phyloP scores from a whole-genome alignment of 1,139 yeast species.

The Geotrichum australiense region DNA sequence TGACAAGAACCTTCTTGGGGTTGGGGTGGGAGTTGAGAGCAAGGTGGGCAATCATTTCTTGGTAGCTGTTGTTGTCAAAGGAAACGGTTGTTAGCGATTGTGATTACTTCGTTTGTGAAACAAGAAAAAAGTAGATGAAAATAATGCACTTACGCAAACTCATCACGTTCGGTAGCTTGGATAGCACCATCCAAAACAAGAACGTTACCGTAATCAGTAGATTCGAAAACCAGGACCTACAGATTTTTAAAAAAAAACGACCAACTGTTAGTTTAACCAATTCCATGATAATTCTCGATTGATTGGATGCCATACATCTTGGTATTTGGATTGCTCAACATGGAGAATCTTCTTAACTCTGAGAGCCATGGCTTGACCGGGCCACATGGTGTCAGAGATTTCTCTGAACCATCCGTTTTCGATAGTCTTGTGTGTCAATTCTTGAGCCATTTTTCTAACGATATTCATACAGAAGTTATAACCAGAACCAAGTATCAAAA shows the following conservation, averaged over 20 bases:
- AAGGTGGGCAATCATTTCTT: slow-evolving; percentile 78
- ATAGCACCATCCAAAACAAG: slow-evolving; percentile 79
- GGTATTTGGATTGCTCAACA: slow-evolving; percentile 70
- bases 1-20: slow-evolving; percentile 72
- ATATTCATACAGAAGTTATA: slow-evolving; percentile 8
- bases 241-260: background rate
- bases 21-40: slow-evolving; percentile 69
- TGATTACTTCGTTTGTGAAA: background rate
- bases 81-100: too few relatives aligned
- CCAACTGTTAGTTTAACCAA: background rate
- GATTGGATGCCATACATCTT: slow-evolving; percentile 45
- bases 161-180: slow-evolving; percentile 86
- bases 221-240: slow-evolving; percentile 59
- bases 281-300: background rate
- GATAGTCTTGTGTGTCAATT: slow-evolving; percentile 34
- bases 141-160: slow-evolving; percentile 50
- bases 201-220: slow-evolving; percentile 74
- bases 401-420: slow-evolving; percentile 36
- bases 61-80: too few relatives aligned
- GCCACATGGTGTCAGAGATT: slow-evolving; percentile 84
- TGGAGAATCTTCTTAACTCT: slow-evolving; percentile 71
- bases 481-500: slow-evolving; percentile 10
- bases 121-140: background rate
- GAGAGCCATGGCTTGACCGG: slow-evolving; percentile 91
- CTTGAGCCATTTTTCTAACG: slow-evolving; percentile 25